A percentile compares a stretch with the other conserved stretches of the same genome.
These are phyloP conservation scores for Schoenoplectus tabernaemontani DNA, from an alignment of 202 grass and related monocot genomes.

Conservation along the genomic window DNA sequence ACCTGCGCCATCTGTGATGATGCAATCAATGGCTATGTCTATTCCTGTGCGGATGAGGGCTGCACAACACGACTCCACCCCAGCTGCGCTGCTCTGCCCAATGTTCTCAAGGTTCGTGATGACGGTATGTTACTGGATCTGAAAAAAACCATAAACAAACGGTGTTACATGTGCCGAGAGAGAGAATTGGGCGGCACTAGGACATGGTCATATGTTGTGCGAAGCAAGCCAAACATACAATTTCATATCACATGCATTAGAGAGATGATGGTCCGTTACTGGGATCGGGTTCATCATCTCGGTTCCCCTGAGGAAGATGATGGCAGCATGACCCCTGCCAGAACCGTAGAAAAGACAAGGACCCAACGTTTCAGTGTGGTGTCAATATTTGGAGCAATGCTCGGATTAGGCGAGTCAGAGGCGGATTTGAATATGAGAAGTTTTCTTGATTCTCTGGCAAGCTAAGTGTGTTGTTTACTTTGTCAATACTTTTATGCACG, in stretches of 20 bases:
- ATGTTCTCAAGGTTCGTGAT: not conserved
- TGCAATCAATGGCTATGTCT: conserved; percentile 14
- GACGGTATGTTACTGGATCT: conserved; percentile 12
- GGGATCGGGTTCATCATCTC: not conserved
- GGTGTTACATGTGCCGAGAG: conserved; percentile 13
- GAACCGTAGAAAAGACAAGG: not conserved
- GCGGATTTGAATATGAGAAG: conserved; percentile 11
- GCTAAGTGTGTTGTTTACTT: conserved; percentile 1
- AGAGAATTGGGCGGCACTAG: conserved; percentile 9
- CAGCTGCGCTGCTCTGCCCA: not conserved
- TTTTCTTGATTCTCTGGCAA: conserved; percentile 22
- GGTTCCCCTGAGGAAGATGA: not conserved
- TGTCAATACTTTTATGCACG: not conserved
- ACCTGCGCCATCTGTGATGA: conserved; percentile 14
- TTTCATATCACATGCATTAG: conserved; percentile 22
- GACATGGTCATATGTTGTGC: conserved; percentile 20
- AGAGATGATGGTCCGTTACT: conserved; percentile 15
- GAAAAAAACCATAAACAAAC: conserved; percentile 14
- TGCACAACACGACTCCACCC: conserved; percentile 8
- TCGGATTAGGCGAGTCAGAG: not conserved
- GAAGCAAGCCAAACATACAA: conserved; percentile 1
- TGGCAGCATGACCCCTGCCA: not conserved
- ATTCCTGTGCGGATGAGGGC: conserved; percentile 11
- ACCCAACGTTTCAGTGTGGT: not conserved
- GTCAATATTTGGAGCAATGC: conserved; percentile 14